Conservation (phyloP, 164 flowering plant species). For the Tinospora cordifolia region DNA sequence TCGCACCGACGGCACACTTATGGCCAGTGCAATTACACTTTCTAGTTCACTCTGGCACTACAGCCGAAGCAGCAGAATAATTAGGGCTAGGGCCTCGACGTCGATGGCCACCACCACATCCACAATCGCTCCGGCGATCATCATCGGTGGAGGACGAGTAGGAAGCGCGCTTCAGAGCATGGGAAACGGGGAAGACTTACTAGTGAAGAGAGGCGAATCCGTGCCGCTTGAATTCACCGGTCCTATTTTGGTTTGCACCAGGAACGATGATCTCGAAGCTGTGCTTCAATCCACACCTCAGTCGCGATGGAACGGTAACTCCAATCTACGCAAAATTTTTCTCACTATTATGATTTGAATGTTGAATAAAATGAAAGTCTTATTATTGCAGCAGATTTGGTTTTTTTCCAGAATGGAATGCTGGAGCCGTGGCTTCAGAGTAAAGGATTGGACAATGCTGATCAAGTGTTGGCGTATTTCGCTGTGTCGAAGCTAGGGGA, state of each 20-base stretch:
- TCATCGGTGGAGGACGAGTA: conserved; percentile 86
- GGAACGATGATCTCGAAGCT: conserved; percentile 93
- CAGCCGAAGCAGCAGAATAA: conserved; percentile 8
- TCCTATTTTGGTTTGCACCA: conserved; percentile 86
- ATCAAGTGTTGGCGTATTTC: conserved; percentile 91
- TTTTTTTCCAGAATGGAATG: conserved; percentile 99
- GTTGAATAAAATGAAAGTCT: conserved; percentile 1
- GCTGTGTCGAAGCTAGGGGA: conserved; percentile 95
- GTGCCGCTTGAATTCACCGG: conserved; percentile 74
- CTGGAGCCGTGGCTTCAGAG: conserved; percentile 93
- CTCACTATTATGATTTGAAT: no score
- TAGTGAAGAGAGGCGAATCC: conserved; percentile 67
- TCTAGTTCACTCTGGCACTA: neutral
- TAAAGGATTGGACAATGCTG: conserved; percentile 71
- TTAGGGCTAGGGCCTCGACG: conserved; percentile 11
- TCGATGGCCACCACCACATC: conserved; percentile 29
- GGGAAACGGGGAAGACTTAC: conserved; percentile 66
- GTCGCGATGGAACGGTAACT: conserved; percentile 79
- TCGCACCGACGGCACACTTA: neutral
- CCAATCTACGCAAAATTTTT: neutral
- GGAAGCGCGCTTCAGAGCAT: conserved; percentile 68
- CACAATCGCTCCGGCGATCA: conserved; percentile 55
- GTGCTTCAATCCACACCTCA: conserved; percentile 81
- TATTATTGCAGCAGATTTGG: conserved; percentile 83
- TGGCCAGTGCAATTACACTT: conserved; percentile 2